phyloP scores from a whole-genome alignment of 805 yeast species.

The Candida ortonii region DNA sequence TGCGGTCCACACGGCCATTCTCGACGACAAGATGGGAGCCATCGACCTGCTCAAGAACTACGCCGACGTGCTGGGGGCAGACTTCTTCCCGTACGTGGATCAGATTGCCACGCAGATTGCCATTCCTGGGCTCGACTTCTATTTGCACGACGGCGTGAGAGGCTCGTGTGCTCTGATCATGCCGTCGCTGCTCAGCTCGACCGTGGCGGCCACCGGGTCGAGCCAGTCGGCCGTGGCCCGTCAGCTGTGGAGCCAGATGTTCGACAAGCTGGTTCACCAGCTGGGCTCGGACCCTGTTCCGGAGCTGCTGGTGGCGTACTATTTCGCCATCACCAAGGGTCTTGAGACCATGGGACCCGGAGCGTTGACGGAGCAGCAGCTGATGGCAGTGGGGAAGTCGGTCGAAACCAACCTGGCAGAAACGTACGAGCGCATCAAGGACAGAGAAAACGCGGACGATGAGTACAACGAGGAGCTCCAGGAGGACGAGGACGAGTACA shows the following conservation, averaged over 20 bases:
- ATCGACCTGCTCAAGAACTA: slow-evolving; percentile 83
- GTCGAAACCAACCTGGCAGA: slow-evolving; percentile 62
- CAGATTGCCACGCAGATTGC: slow-evolving; percentile 77
- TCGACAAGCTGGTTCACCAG: slow-evolving; percentile 63
- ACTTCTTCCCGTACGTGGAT: slow-evolving; percentile 77
- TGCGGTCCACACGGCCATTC: slow-evolving; percentile 90
- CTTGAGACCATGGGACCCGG: slow-evolving; percentile 65
- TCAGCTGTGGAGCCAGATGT: slow-evolving; percentile 68
- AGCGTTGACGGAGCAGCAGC: slow-evolving; percentile 52
- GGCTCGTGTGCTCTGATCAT: slow-evolving; percentile 84
- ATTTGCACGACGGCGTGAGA: slow-evolving; percentile 91
- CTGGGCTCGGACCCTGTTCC: slow-evolving; percentile 77
- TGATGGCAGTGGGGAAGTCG: slow-evolving; percentile 55
- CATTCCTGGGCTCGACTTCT: slow-evolving; percentile 85
- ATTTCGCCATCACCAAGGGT: slow-evolving; percentile 65
- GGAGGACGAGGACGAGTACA: slow-evolving; percentile 77
- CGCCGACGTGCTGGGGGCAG: slow-evolving; percentile 78
- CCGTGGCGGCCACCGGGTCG: slow-evolving; percentile 53
- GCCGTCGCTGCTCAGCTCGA: slow-evolving; percentile 69
- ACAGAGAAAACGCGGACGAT: slow-evolving; percentile 73
- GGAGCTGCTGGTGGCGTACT: slow-evolving; percentile 76
- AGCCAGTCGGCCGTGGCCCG: slow-evolving; percentile 55
- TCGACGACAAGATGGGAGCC: slow-evolving; percentile 92
- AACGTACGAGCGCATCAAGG: slow-evolving; percentile 65
- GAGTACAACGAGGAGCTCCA: slow-evolving; percentile 86